Base-by-base conservation (phyloP, 805 yeast species). In the Wickerhamomyces silvicola region DNA sequence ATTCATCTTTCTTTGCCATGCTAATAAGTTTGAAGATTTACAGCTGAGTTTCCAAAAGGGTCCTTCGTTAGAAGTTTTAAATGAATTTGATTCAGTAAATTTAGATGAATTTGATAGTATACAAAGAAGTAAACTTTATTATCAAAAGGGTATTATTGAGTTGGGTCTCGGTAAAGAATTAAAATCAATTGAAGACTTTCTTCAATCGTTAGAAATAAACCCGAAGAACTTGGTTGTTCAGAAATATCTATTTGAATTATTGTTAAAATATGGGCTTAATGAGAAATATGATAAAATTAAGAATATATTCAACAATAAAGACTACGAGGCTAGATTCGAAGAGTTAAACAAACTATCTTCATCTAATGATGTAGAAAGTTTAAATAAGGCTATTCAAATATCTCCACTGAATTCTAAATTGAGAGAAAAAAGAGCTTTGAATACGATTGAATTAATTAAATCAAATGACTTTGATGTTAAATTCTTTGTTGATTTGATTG, bases 81-180 rank as follows among this genome's bases (percentile, higher is more conserved):
- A n/a, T n/a, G n/a, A n/a, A n/a, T n/a, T n/a, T n/a, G n/a, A n/a
- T n/a, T n/a, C n/a, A n/a, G n/a, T n/a, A n/a, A n/a, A n/a, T n/a
- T n/a, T n/a, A n/a, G n/a, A n/a, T n/a, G n/a, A n/a, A n/a, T n/a
- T n/a, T n/a, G n/a, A n/a, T n/a, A n/a, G n/a, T n/a, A n/a, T n/a
- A n/a, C n/a, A n/a, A n/a, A n/a, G n/a, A n/a, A n/a, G n/a, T n/a
- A 71, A 68, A 39, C 53, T 78, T 2, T 65, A 68, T 38, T 77
- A 71, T 49, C 78, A 75, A 48, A 67, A 70, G 34, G 87, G 85
- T 1, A 50, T 79, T 27, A 70, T 80, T 3, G 79, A 78, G 33
- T 54, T 77, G 33, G 66, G 76, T 10, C 47, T 77, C 39, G 74
- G 74, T 21, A 72, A 70, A 36, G 81, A 74, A 19, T 41, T 52